Evolutionary conservation across 1,139 yeast species (phyloP).

Genomic region (Yamadazyma epiphylla): DNA sequence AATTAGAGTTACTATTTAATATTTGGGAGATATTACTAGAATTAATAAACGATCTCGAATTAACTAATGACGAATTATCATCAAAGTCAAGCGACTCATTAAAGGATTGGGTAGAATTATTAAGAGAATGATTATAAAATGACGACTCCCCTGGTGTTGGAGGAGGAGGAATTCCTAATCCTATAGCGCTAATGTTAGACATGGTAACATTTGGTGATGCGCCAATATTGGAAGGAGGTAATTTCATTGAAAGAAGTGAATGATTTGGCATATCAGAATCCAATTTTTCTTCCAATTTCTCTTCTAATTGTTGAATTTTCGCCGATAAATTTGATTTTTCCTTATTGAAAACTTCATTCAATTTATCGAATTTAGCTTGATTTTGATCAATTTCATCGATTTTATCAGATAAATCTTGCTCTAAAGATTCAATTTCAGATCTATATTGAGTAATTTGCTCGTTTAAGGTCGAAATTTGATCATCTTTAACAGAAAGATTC

Average conservation of each 20-base stretch:
- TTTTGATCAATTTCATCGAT: conserved; percentile 2
- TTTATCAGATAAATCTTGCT: conserved; percentile 8
- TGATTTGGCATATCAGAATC: too few relatives aligned
- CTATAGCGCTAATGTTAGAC: too few relatives aligned
- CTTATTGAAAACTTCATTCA: conserved; percentile 21
- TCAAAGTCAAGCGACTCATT: conserved; percentile 17
- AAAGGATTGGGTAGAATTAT: conserved; percentile 18
- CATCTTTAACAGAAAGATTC: conserved; percentile 21
- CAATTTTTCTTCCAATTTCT: conserved; percentile 9
- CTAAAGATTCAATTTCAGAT: conserved; percentile 28
- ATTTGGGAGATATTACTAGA: neutral
- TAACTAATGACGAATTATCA: conserved; percentile 4
- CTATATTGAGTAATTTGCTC: conserved; percentile 16
- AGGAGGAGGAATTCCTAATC: neutral
- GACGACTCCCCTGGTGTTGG: conserved; percentile 2
- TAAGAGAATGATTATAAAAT: conserved; percentile 9
- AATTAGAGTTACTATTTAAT: conserved; percentile 2
- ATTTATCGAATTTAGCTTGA: conserved; percentile 9
- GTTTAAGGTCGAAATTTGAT: conserved; percentile 12
- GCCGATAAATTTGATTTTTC: conserved; percentile 27
- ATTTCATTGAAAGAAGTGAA: too few relatives aligned
- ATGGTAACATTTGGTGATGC: neutral
- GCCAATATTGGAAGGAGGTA: too few relatives aligned
- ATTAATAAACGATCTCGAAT: conserved; percentile 3
- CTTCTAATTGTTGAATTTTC: conserved; percentile 24